Evolutionary conservation across 148 eudicot species (phyloP), one percentile per base, ranked within the genome.

Genomic region (Polygonum aviculare): DNA sequence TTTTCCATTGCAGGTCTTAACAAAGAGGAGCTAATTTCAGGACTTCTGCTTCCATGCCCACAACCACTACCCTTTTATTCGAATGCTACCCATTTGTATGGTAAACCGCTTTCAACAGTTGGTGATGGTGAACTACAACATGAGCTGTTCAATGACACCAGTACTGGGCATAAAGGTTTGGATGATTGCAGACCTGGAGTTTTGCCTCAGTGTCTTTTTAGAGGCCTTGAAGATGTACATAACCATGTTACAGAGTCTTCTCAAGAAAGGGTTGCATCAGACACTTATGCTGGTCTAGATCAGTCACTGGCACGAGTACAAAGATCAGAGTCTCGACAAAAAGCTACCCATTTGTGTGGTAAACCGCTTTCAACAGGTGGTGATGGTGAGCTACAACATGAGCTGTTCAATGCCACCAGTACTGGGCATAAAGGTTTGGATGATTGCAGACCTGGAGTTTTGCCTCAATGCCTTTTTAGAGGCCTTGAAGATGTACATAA

Each of bases 271-370:
- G 76, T 73, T 40, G 90, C 77, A 57, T 70, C 82, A 45, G 67
- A 80, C 78, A 79, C 75, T 69, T 81, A 39, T 74, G 65, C 71
- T 77, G 83, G 77, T 8, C 78, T 74, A 50, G 94, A 91, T 78
- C 86, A 77, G 81, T 92, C 94, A 49, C 78, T 88, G 19, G 90
- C 83, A 39, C 81, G 78, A 73, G 72, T 91, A 38, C 90, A 89
- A 75, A 87, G 94, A 78, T 94, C 98, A 71, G 92, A 80, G 82
- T 89, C 98, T 15, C 88, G 97, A 77, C 99, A 90, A 85, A 93
- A 85, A 83, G 99, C 97, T 75, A 26, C 31, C 31, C 31, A 26
- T 26, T 26, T 26, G 31, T 26, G 31, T 26, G 31, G 31, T 71
- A 81, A 80, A 50, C 77, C 81, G 73, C 75, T 63, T 38, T 76